Conservation (phyloP, 2,329 filamentous ascomycete species). For the Rhytidhysteron rufulum region DNA sequence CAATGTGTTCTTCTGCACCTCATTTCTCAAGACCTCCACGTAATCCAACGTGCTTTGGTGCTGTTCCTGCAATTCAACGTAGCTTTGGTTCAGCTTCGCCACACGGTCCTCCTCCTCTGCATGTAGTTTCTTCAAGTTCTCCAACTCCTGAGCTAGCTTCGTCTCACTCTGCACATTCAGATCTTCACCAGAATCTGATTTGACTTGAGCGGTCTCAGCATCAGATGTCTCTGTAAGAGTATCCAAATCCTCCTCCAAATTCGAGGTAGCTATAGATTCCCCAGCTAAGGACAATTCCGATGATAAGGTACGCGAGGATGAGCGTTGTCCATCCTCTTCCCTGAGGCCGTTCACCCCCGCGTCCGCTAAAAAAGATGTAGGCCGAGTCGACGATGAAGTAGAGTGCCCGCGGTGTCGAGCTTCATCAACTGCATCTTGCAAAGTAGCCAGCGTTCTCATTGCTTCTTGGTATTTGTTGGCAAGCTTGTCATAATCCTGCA, state of each 20-base stretch:
- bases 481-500: conserved; percentile 77
- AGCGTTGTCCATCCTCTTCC: conserved; percentile 62
- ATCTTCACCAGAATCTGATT: conserved; percentile 17
- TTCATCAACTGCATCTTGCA: conserved; percentile 83
- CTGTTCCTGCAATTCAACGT: conserved; percentile 76
- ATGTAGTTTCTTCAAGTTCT: conserved; percentile 66
- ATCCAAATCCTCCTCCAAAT: conserved; percentile 39
- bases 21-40: conserved; percentile 86
- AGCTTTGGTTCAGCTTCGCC: conserved; percentile 68
- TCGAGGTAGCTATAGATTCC: conserved; percentile 54
- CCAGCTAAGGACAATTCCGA: conserved; percentile 88
- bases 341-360: conserved; percentile 65
- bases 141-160: conserved; percentile 60
- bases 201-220: conserved; percentile 44
- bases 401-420: conserved; percentile 56
- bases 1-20: conserved; percentile 73
- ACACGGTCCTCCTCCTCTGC: conserved; percentile 75
- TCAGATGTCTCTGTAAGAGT: conserved; percentile 61
- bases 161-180: conserved; percentile 15
- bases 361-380: conserved; percentile 82
- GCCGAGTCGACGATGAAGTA: conserved; percentile 56
- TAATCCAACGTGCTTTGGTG: conserved; percentile 79
- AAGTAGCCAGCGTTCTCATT: conserved; percentile 72
- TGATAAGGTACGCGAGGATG: conserved; percentile 86
- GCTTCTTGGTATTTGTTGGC: conserved; percentile 89